Evolutionary conservation across 1,284 basidiomycete species (phyloP).

Genomic region (Meira nashicola): DNA sequence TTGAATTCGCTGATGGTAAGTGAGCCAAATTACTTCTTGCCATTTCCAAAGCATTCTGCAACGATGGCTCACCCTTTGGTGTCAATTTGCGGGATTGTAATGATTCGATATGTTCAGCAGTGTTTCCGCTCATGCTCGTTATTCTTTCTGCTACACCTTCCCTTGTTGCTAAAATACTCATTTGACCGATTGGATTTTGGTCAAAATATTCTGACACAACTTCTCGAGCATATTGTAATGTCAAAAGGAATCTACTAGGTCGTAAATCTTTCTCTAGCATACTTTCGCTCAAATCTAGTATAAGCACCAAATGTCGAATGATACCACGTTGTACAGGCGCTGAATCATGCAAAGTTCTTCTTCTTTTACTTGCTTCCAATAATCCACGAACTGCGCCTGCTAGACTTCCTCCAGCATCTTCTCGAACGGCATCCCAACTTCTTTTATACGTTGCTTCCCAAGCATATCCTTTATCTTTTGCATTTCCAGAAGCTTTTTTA

Average conservation of each 20-base stretch:
- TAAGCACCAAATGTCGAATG: conserved; percentile 85
- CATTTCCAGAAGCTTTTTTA: conserved; percentile 20
- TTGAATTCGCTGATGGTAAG: conserved; percentile 86
- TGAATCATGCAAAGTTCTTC: conserved; percentile 51
- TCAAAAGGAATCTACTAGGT: conserved; percentile 62
- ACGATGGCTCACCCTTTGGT: conserved; percentile 82
- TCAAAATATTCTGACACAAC: conserved; percentile 98
- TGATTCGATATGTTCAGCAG: conserved; percentile 80
- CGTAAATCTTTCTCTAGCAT: conserved; percentile 96
- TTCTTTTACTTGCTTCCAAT: conserved; percentile 75
- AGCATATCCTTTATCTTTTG: conserved; percentile 61
- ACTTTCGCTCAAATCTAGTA: conserved; percentile 81
- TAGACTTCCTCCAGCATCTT: conserved; percentile 87
- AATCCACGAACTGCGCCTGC: conserved; percentile 83
- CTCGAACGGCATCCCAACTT: conserved; percentile 93
- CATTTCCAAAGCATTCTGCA: conserved; percentile 96
- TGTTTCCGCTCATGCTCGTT: conserved; percentile 73
- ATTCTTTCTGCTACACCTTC: conserved; percentile 48
- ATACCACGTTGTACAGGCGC: conserved; percentile 80
- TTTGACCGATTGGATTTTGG: conserved; percentile 95
- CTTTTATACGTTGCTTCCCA: conserved; percentile 94
- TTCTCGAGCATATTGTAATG: conserved; percentile 70
- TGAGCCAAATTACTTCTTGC: conserved; percentile 60
- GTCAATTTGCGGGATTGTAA: conserved; percentile 83
- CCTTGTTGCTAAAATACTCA: conserved; percentile 46